Conservation (phyloP, 2,329 filamentous ascomycete genomes). For the Trichoderma brevicompactum region DNA sequence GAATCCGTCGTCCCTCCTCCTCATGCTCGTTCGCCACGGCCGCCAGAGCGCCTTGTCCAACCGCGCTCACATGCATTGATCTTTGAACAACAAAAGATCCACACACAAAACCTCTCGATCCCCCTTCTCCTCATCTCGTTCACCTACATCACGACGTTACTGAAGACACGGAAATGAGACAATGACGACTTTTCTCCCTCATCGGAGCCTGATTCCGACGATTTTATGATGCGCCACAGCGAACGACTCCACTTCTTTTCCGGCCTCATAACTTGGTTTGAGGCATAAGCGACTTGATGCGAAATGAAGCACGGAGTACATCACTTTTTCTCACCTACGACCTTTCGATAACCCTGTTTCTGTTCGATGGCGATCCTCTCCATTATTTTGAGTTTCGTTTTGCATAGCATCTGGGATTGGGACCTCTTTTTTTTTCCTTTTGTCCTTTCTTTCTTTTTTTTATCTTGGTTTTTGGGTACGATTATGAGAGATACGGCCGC, state of each 20-base stretch:
- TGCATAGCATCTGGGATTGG: conserved; percentile 37
- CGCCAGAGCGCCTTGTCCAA: conserved; percentile 47
- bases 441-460: conserved; percentile 27
- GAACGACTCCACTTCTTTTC: conserved; percentile 11
- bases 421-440: conserved; percentile 28
- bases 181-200: conserved; percentile 31
- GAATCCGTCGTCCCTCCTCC: conserved; percentile 54
- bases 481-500: conserved; percentile 22
- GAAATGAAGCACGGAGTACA: conserved; percentile 18
- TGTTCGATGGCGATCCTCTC: conserved; percentile 20
- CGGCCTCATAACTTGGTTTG: conserved; percentile 8
- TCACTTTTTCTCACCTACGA: conserved; percentile 23
- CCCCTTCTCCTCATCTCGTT: conserved; percentile 27
- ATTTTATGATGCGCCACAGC: conserved; percentile 25
- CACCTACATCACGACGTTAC: conserved; percentile 35
- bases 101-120: background rate
- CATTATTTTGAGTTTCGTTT: conserved; percentile 28
- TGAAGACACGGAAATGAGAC: conserved; percentile 40
- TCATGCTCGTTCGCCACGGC: conserved; percentile 53
- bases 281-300: conserved; percentile 21
- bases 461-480: conserved; percentile 28
- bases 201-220: conserved; percentile 13
- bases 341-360: conserved; percentile 16
- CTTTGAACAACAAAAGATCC: background rate
- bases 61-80: conserved; percentile 11